A percentile compares a stretch with the other conserved stretches of the same genome.
Conservation (phyloP, 306 rosid species). For the Carpinus viminea region DNA sequence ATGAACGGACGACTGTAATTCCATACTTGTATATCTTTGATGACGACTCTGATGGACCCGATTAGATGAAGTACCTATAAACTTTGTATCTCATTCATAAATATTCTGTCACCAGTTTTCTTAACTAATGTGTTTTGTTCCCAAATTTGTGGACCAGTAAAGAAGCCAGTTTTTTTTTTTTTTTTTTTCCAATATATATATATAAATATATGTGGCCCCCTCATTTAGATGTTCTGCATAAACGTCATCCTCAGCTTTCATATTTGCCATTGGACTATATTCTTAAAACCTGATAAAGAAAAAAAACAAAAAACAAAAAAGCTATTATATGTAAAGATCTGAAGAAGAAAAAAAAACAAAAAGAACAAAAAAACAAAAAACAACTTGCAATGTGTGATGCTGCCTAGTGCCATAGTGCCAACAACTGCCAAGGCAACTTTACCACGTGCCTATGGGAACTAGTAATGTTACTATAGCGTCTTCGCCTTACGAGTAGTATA, state of each 20-base stretch:
- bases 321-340: too few relatives aligned
- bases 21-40: slow-evolving; percentile 71
- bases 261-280: not conserved
- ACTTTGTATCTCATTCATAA: not conserved
- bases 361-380: too few relatives aligned
- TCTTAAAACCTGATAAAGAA: not conserved
- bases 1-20: slow-evolving; percentile 46
- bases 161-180: too few relatives aligned
- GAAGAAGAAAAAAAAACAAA: too few relatives aligned
- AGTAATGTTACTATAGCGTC: too few relatives aligned
- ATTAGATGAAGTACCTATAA: slow-evolving; percentile 25
- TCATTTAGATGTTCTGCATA: not conserved
- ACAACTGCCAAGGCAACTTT: too few relatives aligned
- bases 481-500: too few relatives aligned
- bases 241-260: not conserved
- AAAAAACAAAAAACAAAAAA: too few relatives aligned
- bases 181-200: too few relatives aligned
- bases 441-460: too few relatives aligned
- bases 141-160: not conserved
- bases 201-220: not conserved
- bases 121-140: not conserved
- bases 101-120: not conserved
- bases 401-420: too few relatives aligned
- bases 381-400: too few relatives aligned
- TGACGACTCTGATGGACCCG: slow-evolving; percentile 56